Base-by-base conservation (phyloP, 768 basidiomycete genomes). In the Cyclocybe cylindracea region DNA sequence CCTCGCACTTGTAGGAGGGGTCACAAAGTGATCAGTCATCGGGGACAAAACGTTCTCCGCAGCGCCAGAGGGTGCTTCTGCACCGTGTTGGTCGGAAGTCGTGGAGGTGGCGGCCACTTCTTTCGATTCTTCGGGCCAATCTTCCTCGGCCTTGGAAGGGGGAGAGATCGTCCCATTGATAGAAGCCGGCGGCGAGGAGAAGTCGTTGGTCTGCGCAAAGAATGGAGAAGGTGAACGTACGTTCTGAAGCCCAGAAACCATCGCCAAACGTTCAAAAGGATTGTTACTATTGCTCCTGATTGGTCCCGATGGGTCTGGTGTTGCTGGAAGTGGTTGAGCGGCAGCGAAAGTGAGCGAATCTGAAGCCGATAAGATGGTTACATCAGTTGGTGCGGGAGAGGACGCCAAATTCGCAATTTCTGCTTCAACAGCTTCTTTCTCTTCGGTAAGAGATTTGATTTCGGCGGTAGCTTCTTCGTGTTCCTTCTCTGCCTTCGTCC, bases 241-340 rank as follows among this genome's bases (percentile, higher is more conserved):
- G 11, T 64, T 67, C 11, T 72, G 64, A 32, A 66, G 66, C 42
- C 71, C 77, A 19, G 73, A 69, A 35, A 76, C 66, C 72, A 78
- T 76, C 1, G 76, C 74, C 31, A 94, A 67, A 41, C 87, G 75
- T 53, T 91, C 94, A 62, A 98, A 98, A 3, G 94, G 95, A 66
- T 98, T 98, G 62, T 88, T 96, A 61, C 90, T 94, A 74, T 90
- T 90, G 49, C 70, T 66, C 40, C 66, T 66, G 16, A 70, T 54
- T 18, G 83, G 60, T 7, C 74, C 67, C 5, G 85, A 80, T 43
- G 78, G 58, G 39, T 86, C 83, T 36, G 93, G 91, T 0, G 89
- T 85, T 16, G 71, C 63, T 6, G 92, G 91, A 19, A 93, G 74
- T 1, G 89, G 83, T 10, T 89, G 83, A n/a, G 80, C 72, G 13